A percentile compares a stretch with the other conserved stretches of the same genome.
These are phyloP conservation scores for Yarrowia yakushimensis DNA, from an alignment of 805 yeast genomes.

Conservation along the genomic window DNA sequence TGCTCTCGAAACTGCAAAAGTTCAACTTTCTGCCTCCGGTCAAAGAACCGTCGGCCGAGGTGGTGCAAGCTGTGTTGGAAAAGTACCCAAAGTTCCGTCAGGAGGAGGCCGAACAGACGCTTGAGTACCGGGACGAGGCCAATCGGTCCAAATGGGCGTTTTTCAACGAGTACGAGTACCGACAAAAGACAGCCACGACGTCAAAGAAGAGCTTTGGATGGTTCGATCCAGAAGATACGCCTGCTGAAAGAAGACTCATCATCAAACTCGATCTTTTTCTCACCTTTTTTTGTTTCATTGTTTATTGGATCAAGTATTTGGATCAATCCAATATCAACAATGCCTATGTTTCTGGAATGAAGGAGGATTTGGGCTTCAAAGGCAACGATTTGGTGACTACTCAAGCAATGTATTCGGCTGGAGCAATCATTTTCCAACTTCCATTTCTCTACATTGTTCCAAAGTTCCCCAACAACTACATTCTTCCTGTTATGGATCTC, in stretches of 20 bases:
- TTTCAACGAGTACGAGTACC: not conserved
- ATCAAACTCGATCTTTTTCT: conserved; percentile 50
- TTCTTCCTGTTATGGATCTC: conserved; percentile 36
- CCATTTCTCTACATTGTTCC: conserved; percentile 35
- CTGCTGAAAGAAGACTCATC: conserved; percentile 46
- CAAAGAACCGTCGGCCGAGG: not conserved
- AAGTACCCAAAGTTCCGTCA: not conserved
- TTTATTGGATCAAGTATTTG: conserved; percentile 33
- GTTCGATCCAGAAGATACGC: conserved; percentile 51
- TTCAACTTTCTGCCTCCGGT: not conserved
- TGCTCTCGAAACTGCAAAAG: not conserved
- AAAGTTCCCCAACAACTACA: conserved; percentile 33
- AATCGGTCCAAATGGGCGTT: not conserved
- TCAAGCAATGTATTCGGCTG: conserved; percentile 33
- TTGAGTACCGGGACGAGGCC: not conserved
- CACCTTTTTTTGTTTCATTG: conserved; percentile 53
- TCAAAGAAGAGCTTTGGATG: conserved; percentile 39
- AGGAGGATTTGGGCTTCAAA: conserved; percentile 35
- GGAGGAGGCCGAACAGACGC: not conserved
- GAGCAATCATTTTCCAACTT: conserved; percentile 36
- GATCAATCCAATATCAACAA: conserved; percentile 44
- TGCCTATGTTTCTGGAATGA: conserved; percentile 46
- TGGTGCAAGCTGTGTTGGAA: not conserved
- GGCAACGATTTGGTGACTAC: conserved; percentile 34
- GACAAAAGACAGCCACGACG: not conserved